Base-by-base conservation (phyloP, 495 filamentous ascomycete genomes). In the Lentithecium fluviatile region DNA sequence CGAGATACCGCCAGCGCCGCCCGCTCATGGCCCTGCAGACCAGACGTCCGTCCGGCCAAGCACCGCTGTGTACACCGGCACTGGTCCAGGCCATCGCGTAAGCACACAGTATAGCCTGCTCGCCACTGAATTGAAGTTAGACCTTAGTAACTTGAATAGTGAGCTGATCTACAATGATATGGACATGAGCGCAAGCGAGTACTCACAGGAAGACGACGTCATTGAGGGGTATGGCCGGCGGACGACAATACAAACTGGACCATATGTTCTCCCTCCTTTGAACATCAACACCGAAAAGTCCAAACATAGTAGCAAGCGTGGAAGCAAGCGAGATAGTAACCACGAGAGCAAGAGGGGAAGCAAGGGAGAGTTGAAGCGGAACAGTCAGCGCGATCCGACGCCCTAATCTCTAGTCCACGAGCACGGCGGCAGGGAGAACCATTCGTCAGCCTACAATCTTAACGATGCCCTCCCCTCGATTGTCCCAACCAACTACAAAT, bases 351-450 rank as follows among this genome's bases (percentile, higher is more conserved):
- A 42, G 21, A 45, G 48, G 34, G 45, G 34, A 3, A 56, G 32
- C 29, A 65, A 49, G 48, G 20, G n/a, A 12, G 21, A 42, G 19
- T 23, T 21, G 12, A 60, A 56, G 26, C 38, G 29, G 6, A 26
- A 12, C 6, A 61, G 49, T 32, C 8, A 55, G n/a, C n/a, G 60
- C 20, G 54, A 62, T 20, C 52, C 54, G 10, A 58, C 62, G 3
- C 55, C 54, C 4, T 56, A 45, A n/a, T 32, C 51, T 19, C 46
- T 54, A 0, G 36, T 45, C 6, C 38, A 21, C 15, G 52, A 64
- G 46, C 55, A 68, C 29, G 52, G 61, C 21, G 61, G 65, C 13
- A 67, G 62, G 45, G 64, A 67, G 54, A 67, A 62, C 54, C 20
- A 48, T 3, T 55, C 59, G 10, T 59, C 64, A 45, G 52, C 40